Evolutionary conservation across 768 basidiomycete species (phyloP).

Genomic region (Podaxis mareebaensis): DNA sequence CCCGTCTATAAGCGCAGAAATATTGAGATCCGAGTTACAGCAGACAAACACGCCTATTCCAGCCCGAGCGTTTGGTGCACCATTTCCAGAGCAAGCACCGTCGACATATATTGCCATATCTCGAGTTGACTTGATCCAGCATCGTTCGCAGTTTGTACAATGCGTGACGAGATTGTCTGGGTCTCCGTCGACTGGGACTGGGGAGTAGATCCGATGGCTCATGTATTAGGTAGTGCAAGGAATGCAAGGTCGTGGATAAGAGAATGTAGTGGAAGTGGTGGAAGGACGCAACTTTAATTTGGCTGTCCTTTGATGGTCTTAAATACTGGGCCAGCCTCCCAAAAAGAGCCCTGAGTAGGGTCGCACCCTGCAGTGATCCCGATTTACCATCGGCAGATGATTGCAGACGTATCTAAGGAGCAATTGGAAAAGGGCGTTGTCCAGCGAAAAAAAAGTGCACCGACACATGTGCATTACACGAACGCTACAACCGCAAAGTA

Average conservation of each 20-base stretch:
- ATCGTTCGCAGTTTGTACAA: background rate
- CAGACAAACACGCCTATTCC: background rate
- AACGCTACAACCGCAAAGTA: too few species aligned
- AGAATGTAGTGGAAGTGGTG: background rate
- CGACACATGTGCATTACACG: too few species aligned
- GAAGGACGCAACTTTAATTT: background rate
- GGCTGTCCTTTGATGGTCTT: too few species aligned
- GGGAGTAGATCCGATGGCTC: background rate
- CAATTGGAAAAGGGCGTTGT: too few species aligned
- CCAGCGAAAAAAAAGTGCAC: too few species aligned
- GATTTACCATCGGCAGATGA: too few species aligned
- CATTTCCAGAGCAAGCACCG: background rate
- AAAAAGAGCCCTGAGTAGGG: too few species aligned
- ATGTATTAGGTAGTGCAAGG: background rate
- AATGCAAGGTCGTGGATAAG: background rate
- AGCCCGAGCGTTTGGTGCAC: background rate
- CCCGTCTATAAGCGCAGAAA: background rate
- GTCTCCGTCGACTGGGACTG: background rate
- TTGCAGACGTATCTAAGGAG: too few species aligned
- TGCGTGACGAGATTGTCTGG: background rate
- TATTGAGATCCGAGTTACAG: background rate
- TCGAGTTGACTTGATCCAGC: background rate
- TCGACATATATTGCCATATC: background rate
- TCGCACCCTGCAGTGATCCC: too few species aligned
- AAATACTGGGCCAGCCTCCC: too few species aligned